phyloP scores from a whole-genome alignment of 2,329 filamentous ascomycete genomes.

The Fusarium multiceps region DNA sequence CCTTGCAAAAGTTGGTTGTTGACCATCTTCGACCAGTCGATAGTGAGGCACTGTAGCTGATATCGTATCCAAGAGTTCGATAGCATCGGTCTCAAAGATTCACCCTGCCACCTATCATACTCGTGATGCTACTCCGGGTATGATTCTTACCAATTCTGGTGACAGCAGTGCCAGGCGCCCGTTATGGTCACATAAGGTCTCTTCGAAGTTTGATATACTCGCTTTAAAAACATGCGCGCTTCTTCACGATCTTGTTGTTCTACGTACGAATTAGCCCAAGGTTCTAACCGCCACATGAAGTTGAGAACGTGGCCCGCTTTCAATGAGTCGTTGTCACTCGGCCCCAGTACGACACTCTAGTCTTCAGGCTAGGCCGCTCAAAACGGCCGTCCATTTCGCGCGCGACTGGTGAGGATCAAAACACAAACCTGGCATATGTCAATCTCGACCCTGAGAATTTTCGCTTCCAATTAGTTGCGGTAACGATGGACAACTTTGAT shows the following conservation, averaged over 20 bases:
- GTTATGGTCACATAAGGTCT: constrained; percentile 5
- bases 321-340: constrained; percentile 45
- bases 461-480: constrained; percentile 39
- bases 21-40: not conserved
- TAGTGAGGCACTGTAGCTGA: constrained; percentile 2
- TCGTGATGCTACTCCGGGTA: constrained; percentile 24
- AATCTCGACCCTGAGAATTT: constrained; percentile 39
- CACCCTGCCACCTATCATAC: not conserved
- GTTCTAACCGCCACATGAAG: constrained; percentile 45
- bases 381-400: constrained; percentile 42
- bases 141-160: not conserved
- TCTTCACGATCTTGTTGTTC: constrained; percentile 20
- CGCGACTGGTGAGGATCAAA: constrained; percentile 39
- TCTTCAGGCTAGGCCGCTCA: constrained; percentile 37
- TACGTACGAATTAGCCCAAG: constrained; percentile 33
- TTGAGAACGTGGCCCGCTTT: constrained; percentile 48
- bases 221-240: constrained; percentile 33
- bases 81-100: not conserved
- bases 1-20: constrained; percentile 1
- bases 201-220: constrained; percentile 11
- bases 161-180: not conserved
- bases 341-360: constrained; percentile 42
- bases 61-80: constrained; percentile 11
- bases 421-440: constrained; percentile 29
- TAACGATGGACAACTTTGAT: constrained; percentile 32